phyloP scores from a whole-genome alignment of 2,329 filamentous ascomycete genomes.

The Hymenoscyphus occultus region DNA sequence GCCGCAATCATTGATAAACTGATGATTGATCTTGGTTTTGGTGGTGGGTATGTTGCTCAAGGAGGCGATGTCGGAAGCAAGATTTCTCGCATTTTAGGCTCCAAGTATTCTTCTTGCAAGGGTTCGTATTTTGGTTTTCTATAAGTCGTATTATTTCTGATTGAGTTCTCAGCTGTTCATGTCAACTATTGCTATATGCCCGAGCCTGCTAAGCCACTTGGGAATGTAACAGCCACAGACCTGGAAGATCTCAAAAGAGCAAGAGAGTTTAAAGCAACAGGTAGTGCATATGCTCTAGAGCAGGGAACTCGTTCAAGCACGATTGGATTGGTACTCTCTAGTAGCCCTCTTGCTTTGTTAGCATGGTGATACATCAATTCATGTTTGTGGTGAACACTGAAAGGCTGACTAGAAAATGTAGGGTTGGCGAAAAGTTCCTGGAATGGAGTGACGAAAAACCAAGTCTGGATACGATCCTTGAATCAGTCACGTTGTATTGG shows the following conservation, averaged over 20 bases:
- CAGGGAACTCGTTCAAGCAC: conserved; percentile 56
- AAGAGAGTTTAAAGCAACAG: conserved; percentile 41
- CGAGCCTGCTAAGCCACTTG: neutral
- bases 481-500: conserved; percentile 54
- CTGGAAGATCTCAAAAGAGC: conserved; percentile 43
- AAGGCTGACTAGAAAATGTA: neutral
- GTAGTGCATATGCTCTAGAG: conserved; percentile 48
- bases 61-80: conserved; percentile 39
- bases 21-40: conserved; percentile 17
- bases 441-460: conserved; percentile 41
- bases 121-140: conserved; percentile 3
- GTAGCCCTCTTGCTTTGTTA: conserved; percentile 54
- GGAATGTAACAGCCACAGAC: conserved; percentile 39
- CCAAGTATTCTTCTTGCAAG: conserved; percentile 19
- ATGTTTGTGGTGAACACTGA: neutral
- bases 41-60: conserved; percentile 20
- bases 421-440: conserved; percentile 46
- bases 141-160: neutral
- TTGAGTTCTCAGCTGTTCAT: neutral
- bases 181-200: conserved; percentile 14
- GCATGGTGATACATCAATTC: conserved; percentile 41
- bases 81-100: conserved; percentile 18
- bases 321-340: conserved; percentile 51
- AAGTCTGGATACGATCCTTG: conserved; percentile 46
- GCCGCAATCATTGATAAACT: conserved; percentile 22